Percentiles rank a stretch among this genome's conserved stretches.
phyloP scores from a whole-genome alignment of 352 stramenopile genomes.

The Globisporangium radiosum region DNA sequence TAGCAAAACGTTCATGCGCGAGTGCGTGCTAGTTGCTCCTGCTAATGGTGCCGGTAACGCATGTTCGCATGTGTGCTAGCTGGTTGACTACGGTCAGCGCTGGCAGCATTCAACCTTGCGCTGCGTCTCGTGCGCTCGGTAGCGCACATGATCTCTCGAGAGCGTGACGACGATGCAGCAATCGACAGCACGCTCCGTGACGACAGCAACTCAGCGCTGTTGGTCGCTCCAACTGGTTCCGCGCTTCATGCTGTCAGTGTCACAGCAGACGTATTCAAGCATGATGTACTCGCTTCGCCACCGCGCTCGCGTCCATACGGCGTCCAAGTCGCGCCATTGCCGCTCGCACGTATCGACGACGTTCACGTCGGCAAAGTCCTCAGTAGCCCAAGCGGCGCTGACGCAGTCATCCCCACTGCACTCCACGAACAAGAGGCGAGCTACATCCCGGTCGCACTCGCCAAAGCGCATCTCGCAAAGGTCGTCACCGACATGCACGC shows the following conservation, averaged over 20 bases:
- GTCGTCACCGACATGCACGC: slow-evolving; percentile 74
- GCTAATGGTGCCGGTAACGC: no score
- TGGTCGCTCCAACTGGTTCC: not conserved
- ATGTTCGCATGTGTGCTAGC: no score
- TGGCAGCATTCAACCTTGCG: no score
- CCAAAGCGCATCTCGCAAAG: slow-evolving; percentile 44
- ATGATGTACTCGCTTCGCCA: not conserved
- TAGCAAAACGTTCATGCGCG: no score
- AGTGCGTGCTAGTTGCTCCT: no score
- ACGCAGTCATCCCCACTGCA: slow-evolving; percentile 1
- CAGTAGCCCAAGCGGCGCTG: slow-evolving; percentile 4
- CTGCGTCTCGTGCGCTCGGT: no score
- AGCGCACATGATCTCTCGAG: not conserved
- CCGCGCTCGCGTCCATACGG: not conserved
- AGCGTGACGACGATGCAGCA: not conserved
- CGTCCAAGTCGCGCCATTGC: slow-evolving; percentile 24
- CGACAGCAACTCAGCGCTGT: not conserved
- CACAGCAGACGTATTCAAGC: not conserved
- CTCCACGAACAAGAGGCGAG: slow-evolving; percentile 29
- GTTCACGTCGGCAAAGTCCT: slow-evolving; percentile 56
- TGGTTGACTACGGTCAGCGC: no score
- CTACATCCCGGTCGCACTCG: slow-evolving; percentile 73
- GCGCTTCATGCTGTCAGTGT: no score
- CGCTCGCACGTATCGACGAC: slow-evolving; percentile 22
- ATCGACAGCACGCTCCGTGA: not conserved